A percentile compares a stretch with the other conserved stretches of the same genome.
Evolutionary conservation across 2,329 filamentous ascomycete species (phyloP).

Genomic region (Oidium heveae): DNA sequence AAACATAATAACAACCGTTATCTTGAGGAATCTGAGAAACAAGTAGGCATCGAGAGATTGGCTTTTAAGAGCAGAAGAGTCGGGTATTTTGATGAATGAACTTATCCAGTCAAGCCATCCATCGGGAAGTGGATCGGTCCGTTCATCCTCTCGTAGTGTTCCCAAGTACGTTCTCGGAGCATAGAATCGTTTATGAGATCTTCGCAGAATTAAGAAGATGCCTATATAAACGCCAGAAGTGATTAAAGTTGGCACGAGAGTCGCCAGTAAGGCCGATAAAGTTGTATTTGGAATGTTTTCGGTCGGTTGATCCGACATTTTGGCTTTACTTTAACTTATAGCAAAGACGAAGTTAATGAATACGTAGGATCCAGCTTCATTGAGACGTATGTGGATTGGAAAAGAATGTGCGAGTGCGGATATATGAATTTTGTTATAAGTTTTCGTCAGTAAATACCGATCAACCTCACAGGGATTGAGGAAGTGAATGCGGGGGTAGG

Average conservation of each 20-base stretch:
- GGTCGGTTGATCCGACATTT: constrained; percentile 1
- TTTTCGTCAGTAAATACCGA: too few species aligned
- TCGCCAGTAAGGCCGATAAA: constrained; percentile 20
- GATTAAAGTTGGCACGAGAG: constrained; percentile 20
- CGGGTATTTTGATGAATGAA: constrained; percentile 39
- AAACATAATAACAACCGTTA: constrained; percentile 53
- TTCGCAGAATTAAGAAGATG: constrained; percentile 24
- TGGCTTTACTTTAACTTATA: background rate
- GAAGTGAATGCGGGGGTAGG: too few species aligned
- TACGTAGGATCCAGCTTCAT: too few species aligned
- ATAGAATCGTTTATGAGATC: constrained; percentile 23
- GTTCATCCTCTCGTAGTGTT: constrained; percentile 24
- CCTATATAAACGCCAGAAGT: constrained; percentile 20
- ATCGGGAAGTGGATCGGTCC: constrained; percentile 30
- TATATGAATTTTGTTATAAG: too few species aligned
- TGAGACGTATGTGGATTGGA: too few species aligned
- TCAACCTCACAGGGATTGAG: too few species aligned
- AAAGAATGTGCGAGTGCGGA: too few species aligned
- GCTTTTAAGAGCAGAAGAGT: constrained; percentile 66
- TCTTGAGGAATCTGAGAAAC: constrained; percentile 68
- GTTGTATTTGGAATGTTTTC: constrained; percentile 5
- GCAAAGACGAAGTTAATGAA: too few species aligned
- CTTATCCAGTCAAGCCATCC: constrained; percentile 43
- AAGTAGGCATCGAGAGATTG: constrained; percentile 83
- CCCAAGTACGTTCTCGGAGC: constrained; percentile 29